Evolutionary conservation across 2,329 filamentous ascomycete species (phyloP).

Genomic region (Botrytis squamosa): DNA sequence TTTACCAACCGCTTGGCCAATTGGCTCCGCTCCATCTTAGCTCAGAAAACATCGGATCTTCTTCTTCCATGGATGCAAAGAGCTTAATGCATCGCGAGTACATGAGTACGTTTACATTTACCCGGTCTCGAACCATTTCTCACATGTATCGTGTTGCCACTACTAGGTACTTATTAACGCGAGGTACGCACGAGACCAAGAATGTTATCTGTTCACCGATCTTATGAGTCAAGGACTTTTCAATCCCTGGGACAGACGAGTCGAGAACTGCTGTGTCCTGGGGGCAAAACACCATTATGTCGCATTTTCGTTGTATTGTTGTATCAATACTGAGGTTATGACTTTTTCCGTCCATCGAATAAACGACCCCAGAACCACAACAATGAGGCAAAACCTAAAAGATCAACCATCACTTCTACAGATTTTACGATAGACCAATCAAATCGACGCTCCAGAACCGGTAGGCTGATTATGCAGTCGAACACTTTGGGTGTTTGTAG

Average conservation of each 20-base stretch:
- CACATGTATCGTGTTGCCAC: neutral
- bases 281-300: neutral
- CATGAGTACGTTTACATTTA: neutral
- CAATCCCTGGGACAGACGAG: neutral
- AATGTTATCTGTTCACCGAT: neutral
- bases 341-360: neutral
- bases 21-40: neutral
- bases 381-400: neutral
- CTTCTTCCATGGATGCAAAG: slow-evolving; percentile 15
- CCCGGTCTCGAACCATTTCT: neutral
- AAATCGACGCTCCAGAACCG: neutral
- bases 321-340: neutral
- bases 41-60: slow-evolving; percentile 8
- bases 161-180: neutral
- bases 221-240: neutral
- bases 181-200: neutral
- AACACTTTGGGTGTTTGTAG: neutral
- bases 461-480: neutral
- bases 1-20: neutral
- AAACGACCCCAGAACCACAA: neutral
- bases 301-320: too few species aligned
- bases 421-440: neutral
- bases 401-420: neutral
- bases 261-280: neutral
- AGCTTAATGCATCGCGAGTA: slow-evolving; percentile 7